Evolutionary conservation across 2,329 filamentous ascomycete genomes (phyloP).

Genomic region (Neopestalotiopsis rosae): DNA sequence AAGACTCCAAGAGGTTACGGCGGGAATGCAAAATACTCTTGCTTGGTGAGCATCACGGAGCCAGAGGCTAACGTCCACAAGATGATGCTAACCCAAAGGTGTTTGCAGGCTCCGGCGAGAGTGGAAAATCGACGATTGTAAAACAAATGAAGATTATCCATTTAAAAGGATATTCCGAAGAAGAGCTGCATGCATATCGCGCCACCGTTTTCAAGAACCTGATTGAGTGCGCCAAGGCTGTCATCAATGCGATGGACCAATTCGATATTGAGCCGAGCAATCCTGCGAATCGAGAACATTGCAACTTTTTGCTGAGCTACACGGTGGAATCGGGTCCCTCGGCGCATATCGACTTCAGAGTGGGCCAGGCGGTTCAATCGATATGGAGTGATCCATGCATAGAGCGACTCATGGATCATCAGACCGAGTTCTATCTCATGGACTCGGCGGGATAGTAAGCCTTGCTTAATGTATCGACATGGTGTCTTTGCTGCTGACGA

Average conservation of each 20-base stretch:
- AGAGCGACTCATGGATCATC: slow-evolving; percentile 84
- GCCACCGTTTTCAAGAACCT: slow-evolving; percentile 98
- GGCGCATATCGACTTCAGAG: slow-evolving; percentile 78
- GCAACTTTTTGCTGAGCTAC: slow-evolving; percentile 84
- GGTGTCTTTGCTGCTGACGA: background rate
- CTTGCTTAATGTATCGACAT: background rate
- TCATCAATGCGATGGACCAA: slow-evolving; percentile 89
- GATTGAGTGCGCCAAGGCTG: slow-evolving; percentile 92
- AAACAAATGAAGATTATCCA: slow-evolving; percentile 99
- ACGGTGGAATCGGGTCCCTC: slow-evolving; percentile 90
- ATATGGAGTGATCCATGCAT: slow-evolving; percentile 91
- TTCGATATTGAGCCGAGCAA: slow-evolving; percentile 83
- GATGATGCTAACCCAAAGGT: background rate
- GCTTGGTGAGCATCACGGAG: slow-evolving; percentile 66
- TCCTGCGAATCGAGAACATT: slow-evolving; percentile 73
- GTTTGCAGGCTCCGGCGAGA: slow-evolving; percentile 88
- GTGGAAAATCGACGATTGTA: slow-evolving; percentile 98
- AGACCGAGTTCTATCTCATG: slow-evolving; percentile 99
- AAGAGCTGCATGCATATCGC: slow-evolving; percentile 92
- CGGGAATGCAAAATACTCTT: slow-evolving; percentile 99
- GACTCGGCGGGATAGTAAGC: slow-evolving; percentile 94
- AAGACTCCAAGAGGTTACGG: slow-evolving; percentile 89
- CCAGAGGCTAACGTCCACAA: slow-evolving; percentile 22
- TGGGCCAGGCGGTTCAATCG: slow-evolving; percentile 82
- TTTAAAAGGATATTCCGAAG: slow-evolving; percentile 93